Evolutionary conservation across 345 rosid genomes (phyloP).

Genomic region (Bruguiera gymnorhiza): DNA sequence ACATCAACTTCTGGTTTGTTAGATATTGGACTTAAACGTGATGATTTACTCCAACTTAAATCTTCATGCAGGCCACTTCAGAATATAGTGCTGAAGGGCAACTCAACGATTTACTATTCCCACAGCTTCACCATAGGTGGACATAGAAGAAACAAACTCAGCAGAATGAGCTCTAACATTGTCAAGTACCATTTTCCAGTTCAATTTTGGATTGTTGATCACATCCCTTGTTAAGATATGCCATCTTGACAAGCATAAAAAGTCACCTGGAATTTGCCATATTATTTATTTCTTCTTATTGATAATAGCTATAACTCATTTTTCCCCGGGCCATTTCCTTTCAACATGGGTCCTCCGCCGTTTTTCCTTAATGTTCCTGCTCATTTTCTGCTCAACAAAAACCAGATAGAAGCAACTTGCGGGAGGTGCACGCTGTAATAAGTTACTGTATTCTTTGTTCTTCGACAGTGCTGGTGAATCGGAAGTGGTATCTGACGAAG

Average conservation of each 20-base stretch:
- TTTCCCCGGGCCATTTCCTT: neutral
- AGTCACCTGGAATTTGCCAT: neutral
- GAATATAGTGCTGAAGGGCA: slow-evolving; percentile 74
- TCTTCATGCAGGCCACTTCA: slow-evolving; percentile 68
- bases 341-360: neutral
- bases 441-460: neutral
- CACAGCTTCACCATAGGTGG: slow-evolving; percentile 33
- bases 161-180: slow-evolving; percentile 39
- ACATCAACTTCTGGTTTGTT: neutral
- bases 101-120: slow-evolving; percentile 65
- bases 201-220: slow-evolving; percentile 17
- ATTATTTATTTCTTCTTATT: slow-evolving; percentile 11
- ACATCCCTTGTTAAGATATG: slow-evolving; percentile 1
- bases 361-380: neutral
- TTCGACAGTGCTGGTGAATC: too few species aligned
- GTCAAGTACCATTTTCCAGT: neutral
- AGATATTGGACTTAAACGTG: neutral
- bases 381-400: neutral
- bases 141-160: slow-evolving; percentile 39
- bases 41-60: neutral
- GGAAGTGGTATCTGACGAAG: too few species aligned
- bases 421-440: neutral
- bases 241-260: slow-evolving; percentile 14
- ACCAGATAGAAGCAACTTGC: neutral
- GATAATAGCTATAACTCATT: slow-evolving; percentile 12